Evolutionary conservation across 2,329 filamentous ascomycete species (phyloP), one percentile per base, ranked within the genome.

Genomic region (Aspergillus tanneri): DNA sequence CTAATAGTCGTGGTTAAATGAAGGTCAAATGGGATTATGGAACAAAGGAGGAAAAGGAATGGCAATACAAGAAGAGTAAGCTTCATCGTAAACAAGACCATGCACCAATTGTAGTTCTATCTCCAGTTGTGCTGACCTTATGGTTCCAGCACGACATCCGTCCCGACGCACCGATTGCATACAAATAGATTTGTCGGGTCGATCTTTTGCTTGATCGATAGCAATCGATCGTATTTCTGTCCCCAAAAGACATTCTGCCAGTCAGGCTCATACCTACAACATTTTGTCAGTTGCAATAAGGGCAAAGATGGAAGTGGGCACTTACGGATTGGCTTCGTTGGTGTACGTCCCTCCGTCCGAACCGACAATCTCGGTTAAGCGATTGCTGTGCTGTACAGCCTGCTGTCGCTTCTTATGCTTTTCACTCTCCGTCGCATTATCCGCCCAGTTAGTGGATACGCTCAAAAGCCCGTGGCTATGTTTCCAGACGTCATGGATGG

Each of bases 301-400:
- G n/a, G n/a, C n/a, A n/a, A n/a, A n/a, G n/a, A n/a, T n/a, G n/a
- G n/a, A n/a, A n/a, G n/a, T n/a, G n/a, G n/a, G n/a, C 24, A 44
- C 42, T 44, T 18, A 44, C 42, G 42, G 42, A 23, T 44, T 44
- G 22, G 42, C 42, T 36, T 44, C 42, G 12, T 44, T 44, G 3
- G 36, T 18, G 14, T 44, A 44, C 9, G 42, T 44, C 4, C 42
- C 42, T 14, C 42, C 42, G 16, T 28, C 42, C 19, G n/a, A 9
- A 18, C 42, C 42, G 22, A 37, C 30, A 11, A 44, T 18, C 9
- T 36, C 42, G n/a, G 30, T 44, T 16, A 44, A 22, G 8, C 14
- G 30, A 19, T 27, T 11, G 16, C 42, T 44, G 19, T 35, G 10
- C 5, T 12, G n/a, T 4, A 44, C 42, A 3, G 23, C 6, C 1